These are phyloP conservation scores for Cutaneotrichosporon sp. DNA, from an alignment of 1,284 basidiomycete species.

Conservation along the genomic window DNA sequence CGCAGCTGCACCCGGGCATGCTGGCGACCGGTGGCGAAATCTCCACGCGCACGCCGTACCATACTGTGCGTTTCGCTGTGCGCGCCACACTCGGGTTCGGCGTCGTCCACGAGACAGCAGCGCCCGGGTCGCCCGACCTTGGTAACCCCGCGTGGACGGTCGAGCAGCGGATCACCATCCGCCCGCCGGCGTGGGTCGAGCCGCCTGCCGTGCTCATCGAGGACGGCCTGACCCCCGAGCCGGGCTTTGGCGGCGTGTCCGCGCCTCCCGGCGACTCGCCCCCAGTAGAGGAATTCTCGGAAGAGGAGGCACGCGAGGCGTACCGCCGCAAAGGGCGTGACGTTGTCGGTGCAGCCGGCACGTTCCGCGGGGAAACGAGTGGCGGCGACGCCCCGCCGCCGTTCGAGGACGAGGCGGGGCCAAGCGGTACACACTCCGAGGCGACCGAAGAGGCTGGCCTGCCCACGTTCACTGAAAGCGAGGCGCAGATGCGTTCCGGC, in stretches of 20 bases:
- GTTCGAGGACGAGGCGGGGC: constrained; percentile 21
- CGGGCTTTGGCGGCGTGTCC: constrained; percentile 6
- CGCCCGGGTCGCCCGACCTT: constrained; percentile 1
- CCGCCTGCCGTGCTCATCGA: constrained; percentile 31
- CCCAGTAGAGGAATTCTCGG: no score
- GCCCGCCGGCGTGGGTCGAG: constrained; percentile 36
- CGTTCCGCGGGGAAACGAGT: constrained; percentile 12
- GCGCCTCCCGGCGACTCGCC: no score
- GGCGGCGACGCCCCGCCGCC: constrained; percentile 29
- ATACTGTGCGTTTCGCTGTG: constrained; percentile 35
- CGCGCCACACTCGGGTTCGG: constrained; percentile 40
- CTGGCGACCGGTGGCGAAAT: constrained; percentile 40
- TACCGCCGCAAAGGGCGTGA: constrained; percentile 46
- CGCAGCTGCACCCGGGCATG: constrained; percentile 21
- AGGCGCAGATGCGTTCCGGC: constrained; percentile 35
- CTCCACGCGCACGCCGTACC: constrained; percentile 33
- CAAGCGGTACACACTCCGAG: constrained; percentile 7
- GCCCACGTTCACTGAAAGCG: constrained; percentile 39
- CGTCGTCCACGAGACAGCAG: not conserved
- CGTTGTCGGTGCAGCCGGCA: constrained; percentile 41
- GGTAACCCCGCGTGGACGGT: constrained; percentile 21
- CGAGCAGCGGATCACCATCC: constrained; percentile 28
- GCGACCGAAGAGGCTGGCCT: constrained; percentile 9
- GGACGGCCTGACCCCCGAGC: constrained; percentile 21
- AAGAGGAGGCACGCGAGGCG: constrained; percentile 33